phyloP scores from a whole-genome alignment of 2,329 filamentous ascomycete genomes.

The Venturia nashicola region DNA sequence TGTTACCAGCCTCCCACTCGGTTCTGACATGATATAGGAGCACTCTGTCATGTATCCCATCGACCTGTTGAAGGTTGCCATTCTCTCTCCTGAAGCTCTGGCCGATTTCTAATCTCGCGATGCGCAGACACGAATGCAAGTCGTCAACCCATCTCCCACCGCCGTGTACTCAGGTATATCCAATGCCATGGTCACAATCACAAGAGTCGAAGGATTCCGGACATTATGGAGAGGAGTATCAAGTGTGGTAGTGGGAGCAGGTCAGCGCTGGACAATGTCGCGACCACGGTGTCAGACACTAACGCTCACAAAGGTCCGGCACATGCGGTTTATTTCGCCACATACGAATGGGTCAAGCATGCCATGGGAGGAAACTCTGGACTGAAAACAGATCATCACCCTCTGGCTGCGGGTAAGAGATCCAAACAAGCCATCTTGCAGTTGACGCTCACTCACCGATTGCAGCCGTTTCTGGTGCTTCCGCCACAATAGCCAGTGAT shows the following conservation, averaged over 20 bases:
- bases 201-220: conserved; percentile 74
- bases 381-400: conserved; percentile 80
- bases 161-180: conserved; percentile 82
- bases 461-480: conserved; percentile 79
- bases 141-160: conserved; percentile 70
- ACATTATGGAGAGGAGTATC: conserved; percentile 95
- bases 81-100: not conserved
- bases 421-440: conserved; percentile 12
- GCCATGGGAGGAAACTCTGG: conserved; percentile 83
- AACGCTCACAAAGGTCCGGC: conserved; percentile 57
- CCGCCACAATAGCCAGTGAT: conserved; percentile 92
- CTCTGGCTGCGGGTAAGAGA: conserved; percentile 74
- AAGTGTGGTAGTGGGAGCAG: conserved; percentile 89
- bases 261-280: conserved; percentile 33
- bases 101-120: not conserved
- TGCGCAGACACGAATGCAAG: conserved; percentile 90
- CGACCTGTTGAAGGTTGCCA: conserved; percentile 83
- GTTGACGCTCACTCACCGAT: not conserved
- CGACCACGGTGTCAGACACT: conserved; percentile 1
- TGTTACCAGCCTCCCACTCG: conserved; percentile 9
- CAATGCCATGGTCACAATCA: conserved; percentile 87
- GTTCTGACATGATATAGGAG: conserved; percentile 46
- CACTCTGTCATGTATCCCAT: conserved; percentile 99
- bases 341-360: conserved; percentile 95
- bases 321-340: conserved; percentile 96